Evolutionary conservation across 2,329 filamentous ascomycete species (phyloP).

Genomic region (Trematosphaeria pertusa): DNA sequence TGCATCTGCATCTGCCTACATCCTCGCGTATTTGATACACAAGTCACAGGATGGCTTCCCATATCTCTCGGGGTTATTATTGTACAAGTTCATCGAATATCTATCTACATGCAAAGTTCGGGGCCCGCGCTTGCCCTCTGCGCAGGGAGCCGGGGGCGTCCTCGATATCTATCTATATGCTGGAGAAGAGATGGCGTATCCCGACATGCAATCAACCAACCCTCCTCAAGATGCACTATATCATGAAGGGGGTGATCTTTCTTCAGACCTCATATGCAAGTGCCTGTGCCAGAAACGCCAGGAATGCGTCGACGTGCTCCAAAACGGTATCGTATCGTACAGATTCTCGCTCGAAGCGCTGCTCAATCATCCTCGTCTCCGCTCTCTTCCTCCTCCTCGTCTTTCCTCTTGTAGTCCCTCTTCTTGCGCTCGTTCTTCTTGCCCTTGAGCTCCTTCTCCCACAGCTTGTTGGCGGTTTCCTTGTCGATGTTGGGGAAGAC

Average conservation of each 20-base stretch:
- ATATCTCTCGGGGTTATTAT: too few species aligned
- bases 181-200: slow-evolving; percentile 1
- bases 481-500: slow-evolving; percentile 84
- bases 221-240: background rate
- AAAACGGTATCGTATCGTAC: slow-evolving; percentile 20
- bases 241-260: background rate
- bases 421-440: slow-evolving; percentile 47
- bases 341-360: too few species aligned
- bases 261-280: slow-evolving; percentile 7
- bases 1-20: too few species aligned
- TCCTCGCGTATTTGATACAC: too few species aligned
- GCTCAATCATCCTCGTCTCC: slow-evolving; percentile 41
- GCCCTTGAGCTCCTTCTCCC: slow-evolving; percentile 66
- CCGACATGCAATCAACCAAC: background rate
- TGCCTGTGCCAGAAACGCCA: slow-evolving; percentile 15
- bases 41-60: too few species aligned
- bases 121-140: too few species aligned
- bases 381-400: slow-evolving; percentile 56
- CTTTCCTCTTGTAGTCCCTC: slow-evolving; percentile 42
- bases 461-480: slow-evolving; percentile 73
- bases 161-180: too few species aligned
- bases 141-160: too few species aligned
- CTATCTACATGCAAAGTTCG: too few species aligned
- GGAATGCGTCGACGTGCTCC: slow-evolving; percentile 16
- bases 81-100: too few species aligned